Conservation (phyloP, 1,284 basidiomycete genomes). For the Irpex sp. region DNA sequence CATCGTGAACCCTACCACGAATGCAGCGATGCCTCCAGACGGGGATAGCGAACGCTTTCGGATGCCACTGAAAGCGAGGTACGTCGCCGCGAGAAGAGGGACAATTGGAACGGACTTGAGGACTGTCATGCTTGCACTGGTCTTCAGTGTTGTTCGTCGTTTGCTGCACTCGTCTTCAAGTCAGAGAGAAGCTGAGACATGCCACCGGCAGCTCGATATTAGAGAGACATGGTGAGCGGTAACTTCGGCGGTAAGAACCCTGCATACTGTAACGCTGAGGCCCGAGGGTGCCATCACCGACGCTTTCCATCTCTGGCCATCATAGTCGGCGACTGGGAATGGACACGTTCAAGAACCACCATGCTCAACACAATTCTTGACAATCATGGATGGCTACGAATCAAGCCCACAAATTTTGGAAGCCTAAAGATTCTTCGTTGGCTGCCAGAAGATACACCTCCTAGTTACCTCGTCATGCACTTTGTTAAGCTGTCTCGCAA, state of each 20-base stretch:
- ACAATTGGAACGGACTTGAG: conserved; percentile 1
- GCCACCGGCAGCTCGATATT: neutral
- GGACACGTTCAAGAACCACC: neutral
- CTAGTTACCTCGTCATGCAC: too few relatives aligned
- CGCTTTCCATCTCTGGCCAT: neutral
- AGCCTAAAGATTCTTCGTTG: too few relatives aligned
- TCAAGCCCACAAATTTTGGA: too few relatives aligned
- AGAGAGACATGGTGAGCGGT: neutral
- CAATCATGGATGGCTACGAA: too few relatives aligned
- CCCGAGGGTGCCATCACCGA: neutral
- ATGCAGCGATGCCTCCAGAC: conserved; percentile 73
- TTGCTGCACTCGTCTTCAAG: neutral
- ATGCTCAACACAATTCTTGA: too few relatives aligned
- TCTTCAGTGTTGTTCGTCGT: neutral
- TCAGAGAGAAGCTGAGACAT: neutral
- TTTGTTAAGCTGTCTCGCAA: too few relatives aligned
- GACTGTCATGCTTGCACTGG: neutral
- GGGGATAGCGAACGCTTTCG: conserved; percentile 62
- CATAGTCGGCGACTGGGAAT: neutral
- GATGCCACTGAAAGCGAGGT: conserved; percentile 47
- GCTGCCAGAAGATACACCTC: too few relatives aligned
- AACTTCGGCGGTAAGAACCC: neutral
- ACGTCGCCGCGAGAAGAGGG: conserved; percentile 35
- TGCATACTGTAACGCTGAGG: neutral
- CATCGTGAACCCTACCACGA: conserved; percentile 67